Conservation (phyloP, 768 basidiomycete genomes). For the Amylocystis lapponica region DNA sequence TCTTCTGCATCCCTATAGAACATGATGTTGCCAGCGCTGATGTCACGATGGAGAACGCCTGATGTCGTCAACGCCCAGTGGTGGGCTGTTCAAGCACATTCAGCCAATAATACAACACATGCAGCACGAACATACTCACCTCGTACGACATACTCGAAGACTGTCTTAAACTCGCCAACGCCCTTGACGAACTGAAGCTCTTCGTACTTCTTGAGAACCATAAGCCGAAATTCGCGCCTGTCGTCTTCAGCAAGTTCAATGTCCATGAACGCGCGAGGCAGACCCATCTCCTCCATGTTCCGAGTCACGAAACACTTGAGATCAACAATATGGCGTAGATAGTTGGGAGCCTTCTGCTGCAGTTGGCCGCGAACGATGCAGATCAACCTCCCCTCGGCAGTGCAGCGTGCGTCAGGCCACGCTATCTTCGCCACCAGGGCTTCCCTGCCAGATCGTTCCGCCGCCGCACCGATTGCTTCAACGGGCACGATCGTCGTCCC, state of each 20-base stretch:
- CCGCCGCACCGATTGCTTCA: background rate
- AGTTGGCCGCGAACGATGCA: background rate
- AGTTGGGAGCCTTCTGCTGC: background rate
- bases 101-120: background rate
- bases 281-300: slow-evolving; percentile 2
- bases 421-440: slow-evolving; percentile 1
- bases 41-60: slow-evolving; percentile 2
- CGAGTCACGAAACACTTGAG: background rate
- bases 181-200: background rate
- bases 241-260: background rate
- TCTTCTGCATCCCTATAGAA: background rate
- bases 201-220: slow-evolving; percentile 1
- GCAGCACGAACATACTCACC: slow-evolving; percentile 6
- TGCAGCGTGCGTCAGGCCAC: background rate
- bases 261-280: background rate
- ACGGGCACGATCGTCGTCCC: slow-evolving; percentile 2
- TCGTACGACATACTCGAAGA: slow-evolving; percentile 2
- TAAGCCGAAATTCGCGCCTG: background rate
- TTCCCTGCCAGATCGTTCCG: background rate
- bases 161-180: background rate
- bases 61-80: slow-evolving; percentile 2
- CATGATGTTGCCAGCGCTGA: slow-evolving; percentile 6
- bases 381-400: background rate
- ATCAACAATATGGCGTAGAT: slow-evolving; percentile 1
- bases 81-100: background rate